phyloP scores from a whole-genome alignment of 2,329 filamentous ascomycete species.

The Colletotrichum lindemuthianum region DNA sequence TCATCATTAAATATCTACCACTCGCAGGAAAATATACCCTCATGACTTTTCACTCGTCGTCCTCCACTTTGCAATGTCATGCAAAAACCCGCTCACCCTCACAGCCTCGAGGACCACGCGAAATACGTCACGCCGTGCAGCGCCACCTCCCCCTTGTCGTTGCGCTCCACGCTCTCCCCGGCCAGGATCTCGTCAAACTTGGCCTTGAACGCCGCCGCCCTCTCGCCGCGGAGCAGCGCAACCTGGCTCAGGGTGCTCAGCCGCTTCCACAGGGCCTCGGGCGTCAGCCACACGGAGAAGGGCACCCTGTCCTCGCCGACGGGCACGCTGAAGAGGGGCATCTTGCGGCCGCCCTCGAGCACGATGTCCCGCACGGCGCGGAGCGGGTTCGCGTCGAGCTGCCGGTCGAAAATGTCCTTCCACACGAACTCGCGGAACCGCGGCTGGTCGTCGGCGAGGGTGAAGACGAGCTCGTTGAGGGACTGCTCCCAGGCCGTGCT shows the following conservation, averaged over 20 bases:
- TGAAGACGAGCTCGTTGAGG: constrained; percentile 67
- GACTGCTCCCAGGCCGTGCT: constrained; percentile 69
- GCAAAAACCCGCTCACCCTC: constrained; percentile 27
- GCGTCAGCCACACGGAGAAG: constrained; percentile 67
- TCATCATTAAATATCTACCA: constrained; percentile 15
- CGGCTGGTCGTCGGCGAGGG: constrained; percentile 64
- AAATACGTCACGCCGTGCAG: constrained; percentile 72
- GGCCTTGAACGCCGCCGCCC: constrained; percentile 58
- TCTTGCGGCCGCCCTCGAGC: constrained; percentile 42
- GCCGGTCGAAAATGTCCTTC: constrained; percentile 71
- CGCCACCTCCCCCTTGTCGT: constrained; percentile 70
- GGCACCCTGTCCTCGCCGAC: constrained; percentile 65
- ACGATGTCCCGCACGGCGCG: constrained; percentile 58
- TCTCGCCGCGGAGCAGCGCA: constrained; percentile 63
- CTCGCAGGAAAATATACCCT: constrained; percentile 31
- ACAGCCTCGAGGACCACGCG: constrained; percentile 67
- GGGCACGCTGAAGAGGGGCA: constrained; percentile 67
- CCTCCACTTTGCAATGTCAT: not conserved
- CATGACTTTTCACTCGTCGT: not conserved
- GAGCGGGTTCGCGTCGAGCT: constrained; percentile 62
- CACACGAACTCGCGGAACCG: constrained; percentile 74
- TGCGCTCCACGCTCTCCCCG: constrained; percentile 63
- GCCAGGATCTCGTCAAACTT: constrained; percentile 65
- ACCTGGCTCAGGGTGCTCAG: constrained; percentile 76
- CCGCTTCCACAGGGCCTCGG: constrained; percentile 71